Percentiles rank a stretch among this genome's conserved stretches.
These are phyloP conservation scores for Fraxinus pennsylvanica DNA, from an alignment of 257 asterid species.

Conservation along the genomic window DNA sequence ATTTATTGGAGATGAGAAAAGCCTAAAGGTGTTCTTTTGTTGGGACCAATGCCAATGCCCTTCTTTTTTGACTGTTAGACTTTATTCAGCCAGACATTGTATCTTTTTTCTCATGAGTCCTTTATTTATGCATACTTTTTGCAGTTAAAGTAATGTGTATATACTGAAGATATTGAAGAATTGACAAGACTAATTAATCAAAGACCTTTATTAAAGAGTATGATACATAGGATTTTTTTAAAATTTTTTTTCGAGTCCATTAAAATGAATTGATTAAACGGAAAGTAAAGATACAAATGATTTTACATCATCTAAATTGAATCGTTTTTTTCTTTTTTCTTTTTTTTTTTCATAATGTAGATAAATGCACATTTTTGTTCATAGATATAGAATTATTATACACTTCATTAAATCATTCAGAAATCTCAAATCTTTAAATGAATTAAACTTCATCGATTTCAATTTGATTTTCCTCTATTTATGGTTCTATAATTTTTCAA, in stretches of 20 bases:
- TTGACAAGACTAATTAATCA: not conserved
- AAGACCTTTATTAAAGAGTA: not conserved
- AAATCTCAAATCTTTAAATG: no score
- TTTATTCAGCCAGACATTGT: conserved; percentile 31
- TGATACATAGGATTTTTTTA: no score
- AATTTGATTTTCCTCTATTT: not conserved
- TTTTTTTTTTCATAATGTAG: no score
- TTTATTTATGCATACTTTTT: not conserved
- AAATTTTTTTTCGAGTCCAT: no score
- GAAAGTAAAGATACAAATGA: not conserved
- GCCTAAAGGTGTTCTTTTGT: conserved; percentile 43
- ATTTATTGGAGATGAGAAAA: conserved; percentile 58
- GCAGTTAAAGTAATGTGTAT: not conserved
- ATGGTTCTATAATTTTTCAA: no score
- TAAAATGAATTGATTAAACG: not conserved
- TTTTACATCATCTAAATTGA: no score
- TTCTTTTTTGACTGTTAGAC: conserved; percentile 46
- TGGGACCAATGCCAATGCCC: conserved; percentile 54
- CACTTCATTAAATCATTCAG: not conserved
- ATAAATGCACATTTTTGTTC: not conserved
- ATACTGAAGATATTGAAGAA: not conserved
- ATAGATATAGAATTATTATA: no score
- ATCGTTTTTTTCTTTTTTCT: no score
- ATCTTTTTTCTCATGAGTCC: conserved; percentile 18
- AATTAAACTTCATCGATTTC: no score